These are phyloP conservation scores for Podosphaera aphanis DNA, from an alignment of 2,329 filamentous ascomycete species.

Conservation along the genomic window DNA sequence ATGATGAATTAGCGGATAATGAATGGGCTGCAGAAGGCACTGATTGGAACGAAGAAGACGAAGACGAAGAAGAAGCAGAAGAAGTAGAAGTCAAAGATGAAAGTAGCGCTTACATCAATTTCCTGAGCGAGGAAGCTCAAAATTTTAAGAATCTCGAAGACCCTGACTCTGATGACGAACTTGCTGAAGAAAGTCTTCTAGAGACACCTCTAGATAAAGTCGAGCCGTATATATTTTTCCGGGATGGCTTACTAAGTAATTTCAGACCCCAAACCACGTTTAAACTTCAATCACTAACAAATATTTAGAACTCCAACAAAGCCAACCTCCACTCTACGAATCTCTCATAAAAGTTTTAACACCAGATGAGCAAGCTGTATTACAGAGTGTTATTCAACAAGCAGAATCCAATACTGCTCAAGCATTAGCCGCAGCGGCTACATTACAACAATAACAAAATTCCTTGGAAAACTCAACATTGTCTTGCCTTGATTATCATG, in stretches of 20 bases:
- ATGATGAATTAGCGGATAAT: slow-evolving; percentile 32
- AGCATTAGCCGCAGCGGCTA: slow-evolving; percentile 3
- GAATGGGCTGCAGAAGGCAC: slow-evolving; percentile 62
- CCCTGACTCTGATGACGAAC: slow-evolving; percentile 60
- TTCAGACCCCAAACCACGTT: slow-evolving; percentile 14
- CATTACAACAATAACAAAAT: neutral
- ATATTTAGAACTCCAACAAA: slow-evolving; percentile 60
- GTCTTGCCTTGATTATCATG: neutral
- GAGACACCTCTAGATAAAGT: slow-evolving; percentile 90
- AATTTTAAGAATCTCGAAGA: slow-evolving; percentile 53
- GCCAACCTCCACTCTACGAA: slow-evolving; percentile 73
- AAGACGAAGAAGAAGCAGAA: slow-evolving; percentile 31
- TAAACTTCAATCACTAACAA: slow-evolving; percentile 2
- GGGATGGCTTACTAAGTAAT: slow-evolving; percentile 58
- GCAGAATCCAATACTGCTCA: slow-evolving; percentile 12
- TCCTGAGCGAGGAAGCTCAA: slow-evolving; percentile 79
- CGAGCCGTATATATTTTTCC: slow-evolving; percentile 82
- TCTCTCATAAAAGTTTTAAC: slow-evolving; percentile 57
- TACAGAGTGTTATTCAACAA: slow-evolving; percentile 45
- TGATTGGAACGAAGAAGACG: slow-evolving; percentile 49
- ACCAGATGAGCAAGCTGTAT: slow-evolving; percentile 56
- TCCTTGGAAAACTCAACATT: neutral
- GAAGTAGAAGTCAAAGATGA: slow-evolving; percentile 21
- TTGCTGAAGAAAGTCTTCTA: slow-evolving; percentile 78
- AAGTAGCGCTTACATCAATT: slow-evolving; percentile 83